Evolutionary conservation across 805 yeast species (phyloP).

Genomic region (Monosporozyma aerobia): DNA sequence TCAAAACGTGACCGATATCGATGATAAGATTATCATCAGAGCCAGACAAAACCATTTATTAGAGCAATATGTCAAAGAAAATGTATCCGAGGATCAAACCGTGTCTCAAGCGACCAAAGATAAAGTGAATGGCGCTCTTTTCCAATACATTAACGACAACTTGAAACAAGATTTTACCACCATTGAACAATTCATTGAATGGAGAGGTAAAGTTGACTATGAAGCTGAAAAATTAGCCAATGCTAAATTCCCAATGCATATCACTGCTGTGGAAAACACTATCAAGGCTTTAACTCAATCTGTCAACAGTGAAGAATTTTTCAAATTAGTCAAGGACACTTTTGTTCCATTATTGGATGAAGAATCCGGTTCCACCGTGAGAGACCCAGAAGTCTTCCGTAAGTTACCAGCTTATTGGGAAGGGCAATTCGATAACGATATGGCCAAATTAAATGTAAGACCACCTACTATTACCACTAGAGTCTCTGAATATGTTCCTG

Average conservation of each 20-base stretch:
- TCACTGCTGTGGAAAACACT: slow-evolving; percentile 55
- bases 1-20: slow-evolving; percentile 97
- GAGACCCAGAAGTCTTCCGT: slow-evolving; percentile 76
- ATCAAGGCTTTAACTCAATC: slow-evolving; percentile 23
- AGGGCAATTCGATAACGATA: slow-evolving; percentile 70
- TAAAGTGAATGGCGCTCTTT: slow-evolving; percentile 38
- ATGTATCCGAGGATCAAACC: slow-evolving; percentile 3
- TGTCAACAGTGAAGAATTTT: slow-evolving; percentile 27
- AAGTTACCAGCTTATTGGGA: slow-evolving; percentile 88
- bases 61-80: slow-evolving; percentile 40
- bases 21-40: slow-evolving; percentile 89
- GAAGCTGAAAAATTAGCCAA: slow-evolving; percentile 42
- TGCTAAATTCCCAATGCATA: slow-evolving; percentile 85
- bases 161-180: slow-evolving; percentile 34
- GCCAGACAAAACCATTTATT: slow-evolving; percentile 85
- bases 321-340: slow-evolving; percentile 54
- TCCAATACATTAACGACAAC: slow-evolving; percentile 43
- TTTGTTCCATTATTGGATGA: slow-evolving; percentile 64
- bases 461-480: slow-evolving; percentile 84
- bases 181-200: slow-evolving; percentile 36
- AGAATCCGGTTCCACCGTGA: slow-evolving; percentile 63
- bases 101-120: slow-evolving; percentile 21
- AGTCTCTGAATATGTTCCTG: slow-evolving; percentile 92
- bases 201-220: slow-evolving; percentile 45
- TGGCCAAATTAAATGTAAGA: slow-evolving; percentile 74